Conservation (phyloP, 257 asterid species). For the Jacaranda copaia region DNA sequence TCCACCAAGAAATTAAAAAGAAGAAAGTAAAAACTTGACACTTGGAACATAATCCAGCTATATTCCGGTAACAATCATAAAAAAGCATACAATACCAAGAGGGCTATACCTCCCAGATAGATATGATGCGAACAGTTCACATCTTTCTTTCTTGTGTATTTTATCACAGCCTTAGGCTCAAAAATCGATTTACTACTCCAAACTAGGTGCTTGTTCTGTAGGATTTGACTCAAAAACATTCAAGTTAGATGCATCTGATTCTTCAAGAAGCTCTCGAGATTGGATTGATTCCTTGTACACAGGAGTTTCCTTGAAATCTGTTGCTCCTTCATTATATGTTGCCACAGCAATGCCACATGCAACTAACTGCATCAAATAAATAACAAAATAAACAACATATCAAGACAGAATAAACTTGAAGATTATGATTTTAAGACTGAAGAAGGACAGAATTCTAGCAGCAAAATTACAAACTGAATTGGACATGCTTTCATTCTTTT, state of each 20-base stretch:
- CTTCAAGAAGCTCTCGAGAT: slow-evolving; percentile 79
- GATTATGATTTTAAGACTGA: not conserved
- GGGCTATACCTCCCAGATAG: slow-evolving; percentile 25
- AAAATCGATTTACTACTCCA: slow-evolving; percentile 56
- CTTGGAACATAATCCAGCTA: slow-evolving; percentile 23
- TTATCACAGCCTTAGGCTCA: slow-evolving; percentile 13
- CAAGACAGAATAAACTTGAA: not conserved
- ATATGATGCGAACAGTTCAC: slow-evolving; percentile 3
- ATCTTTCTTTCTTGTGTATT: slow-evolving; percentile 15
- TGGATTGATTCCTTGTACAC: slow-evolving; percentile 86
- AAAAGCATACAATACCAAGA: slow-evolving; percentile 22
- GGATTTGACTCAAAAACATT: slow-evolving; percentile 95
- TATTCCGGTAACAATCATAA: slow-evolving; percentile 20
- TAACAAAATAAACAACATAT: slow-evolving; percentile 6
- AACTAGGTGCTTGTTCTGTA: slow-evolving; percentile 85
- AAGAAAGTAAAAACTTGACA: slow-evolving; percentile 3
- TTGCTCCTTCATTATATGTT: slow-evolving; percentile 84
- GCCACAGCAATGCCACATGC: slow-evolving; percentile 90
- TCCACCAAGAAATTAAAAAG: not conserved
- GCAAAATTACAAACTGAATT: not conserved
- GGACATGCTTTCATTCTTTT: too few relatives aligned
- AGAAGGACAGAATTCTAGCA: not conserved
- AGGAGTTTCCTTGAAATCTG: slow-evolving; percentile 91
- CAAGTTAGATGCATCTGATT: slow-evolving; percentile 73
- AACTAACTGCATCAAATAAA: slow-evolving; percentile 53